Base-by-base conservation (phyloP, 345 rosid species). In the Punica granatum region DNA sequence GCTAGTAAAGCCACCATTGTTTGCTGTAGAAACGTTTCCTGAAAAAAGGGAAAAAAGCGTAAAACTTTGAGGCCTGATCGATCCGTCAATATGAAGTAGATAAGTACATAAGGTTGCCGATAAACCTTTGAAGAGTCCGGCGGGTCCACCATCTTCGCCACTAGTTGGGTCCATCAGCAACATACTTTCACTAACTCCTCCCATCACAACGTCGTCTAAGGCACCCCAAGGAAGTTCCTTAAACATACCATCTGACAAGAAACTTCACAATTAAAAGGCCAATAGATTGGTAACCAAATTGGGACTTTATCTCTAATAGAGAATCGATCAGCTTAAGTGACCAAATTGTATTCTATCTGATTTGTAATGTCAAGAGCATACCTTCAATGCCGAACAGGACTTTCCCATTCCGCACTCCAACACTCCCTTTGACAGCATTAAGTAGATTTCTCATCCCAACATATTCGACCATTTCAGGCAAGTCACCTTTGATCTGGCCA, bases 141-240 rank as follows among this genome's bases (percentile, higher is more conserved):
- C 83, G 65, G 90, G 89, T 77, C 80, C 86, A 67, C 86, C 88
- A 54, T 80, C 74, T 79, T 90, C 99, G 63, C 97, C 96, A 41
- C 90, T 84, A 7, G 81, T 83, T 21, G 71, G 79, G 74, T 84
- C 94, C 51, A 86, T 80, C 68, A 73, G 66, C 73, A 90, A 89
- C 30, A 78, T 78, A 71, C 99, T 93, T 83, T 89, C 82, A 35
- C 99, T 93, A 64, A 93, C 92, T 32, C 96, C 99, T 51, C 97
- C 97, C 99, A 93, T 93, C 31, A 93, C 97, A 68, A 93, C 95
- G 79, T 93, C 99, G 77, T 93, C 97, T 72, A 90, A 83, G 73
- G 99, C 85, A 39, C 99, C 97, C 98, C 98, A 93, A 41, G 86
- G 84, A 66, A 89, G 85, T 77, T 93, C 97, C 79, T 79, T 90